These are phyloP conservation scores for Wickerhamiella nectarea DNA, from an alignment of 805 yeast genomes.

Conservation along the genomic window DNA sequence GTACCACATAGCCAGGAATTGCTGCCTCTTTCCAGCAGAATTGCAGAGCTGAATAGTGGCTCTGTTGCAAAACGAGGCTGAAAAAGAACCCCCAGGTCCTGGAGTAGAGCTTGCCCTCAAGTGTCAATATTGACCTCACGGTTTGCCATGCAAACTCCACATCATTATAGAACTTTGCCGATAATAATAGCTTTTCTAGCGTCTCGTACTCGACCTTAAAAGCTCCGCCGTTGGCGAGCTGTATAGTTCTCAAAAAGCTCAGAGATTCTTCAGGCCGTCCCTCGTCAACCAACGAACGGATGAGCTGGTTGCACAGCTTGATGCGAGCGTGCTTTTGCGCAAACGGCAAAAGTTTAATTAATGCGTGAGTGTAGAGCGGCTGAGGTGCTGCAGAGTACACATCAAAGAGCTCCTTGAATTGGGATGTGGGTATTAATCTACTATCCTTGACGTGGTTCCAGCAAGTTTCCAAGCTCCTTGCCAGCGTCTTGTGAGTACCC, in stretches of 20 bases:
- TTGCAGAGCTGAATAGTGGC: conserved; percentile 19
- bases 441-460: not conserved
- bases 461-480: not conserved
- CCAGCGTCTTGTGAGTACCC: not conserved
- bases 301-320: conserved; percentile 14
- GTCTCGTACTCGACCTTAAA: conserved; percentile 15
- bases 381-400: not conserved
- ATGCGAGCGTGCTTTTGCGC: conserved; percentile 8
- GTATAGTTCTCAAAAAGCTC: conserved; percentile 18
- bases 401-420: conserved; percentile 11
- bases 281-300: conserved; percentile 15
- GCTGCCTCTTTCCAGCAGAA: conserved; percentile 22
- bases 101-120: conserved; percentile 16
- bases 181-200: conserved; percentile 20
- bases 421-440: conserved; percentile 7
- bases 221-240: conserved; percentile 18
- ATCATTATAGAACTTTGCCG: conserved; percentile 20
- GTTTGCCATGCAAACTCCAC: conserved; percentile 20
- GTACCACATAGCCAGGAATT: conserved; percentile 22
- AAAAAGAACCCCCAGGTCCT: conserved; percentile 26
- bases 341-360: conserved; percentile 14
- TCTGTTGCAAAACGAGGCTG: conserved; percentile 16
- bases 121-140: conserved; percentile 15
- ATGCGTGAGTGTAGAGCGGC: conserved; percentile 12
- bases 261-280: conserved; percentile 19